Evolutionary conservation across 495 filamentous ascomycete genomes (phyloP).

Genomic region (Neurospora sp.): DNA sequence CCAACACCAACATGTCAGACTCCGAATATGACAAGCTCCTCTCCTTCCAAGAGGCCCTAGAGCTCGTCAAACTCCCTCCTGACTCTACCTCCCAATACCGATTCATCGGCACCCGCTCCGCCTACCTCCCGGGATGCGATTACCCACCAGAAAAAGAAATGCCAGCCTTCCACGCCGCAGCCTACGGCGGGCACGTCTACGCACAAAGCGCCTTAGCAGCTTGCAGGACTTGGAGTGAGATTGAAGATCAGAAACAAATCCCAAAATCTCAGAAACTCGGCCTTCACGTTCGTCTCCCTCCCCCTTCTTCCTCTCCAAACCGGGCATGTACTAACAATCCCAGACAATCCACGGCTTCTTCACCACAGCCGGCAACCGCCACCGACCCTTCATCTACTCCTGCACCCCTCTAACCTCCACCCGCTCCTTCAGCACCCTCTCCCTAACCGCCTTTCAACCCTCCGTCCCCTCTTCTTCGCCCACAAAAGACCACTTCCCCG

Average conservation of each 20-base stretch:
- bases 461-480: conserved; percentile 20
- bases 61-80: conserved; percentile 23
- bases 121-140: conserved; percentile 24
- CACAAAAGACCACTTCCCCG: conserved; percentile 21
- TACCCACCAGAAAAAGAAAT: conserved; percentile 6
- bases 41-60: conserved; percentile 29
- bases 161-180: conserved; percentile 14
- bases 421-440: conserved; percentile 46
- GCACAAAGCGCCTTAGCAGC: conserved; percentile 55
- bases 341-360: conserved; percentile 62
- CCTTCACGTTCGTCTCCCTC: conserved; percentile 43
- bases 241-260: conserved; percentile 21
- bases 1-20: conserved; percentile 2
- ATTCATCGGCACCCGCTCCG: conserved; percentile 28
- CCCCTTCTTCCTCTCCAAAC: not conserved
- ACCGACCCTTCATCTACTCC: conserved; percentile 51
- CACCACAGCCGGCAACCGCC: conserved; percentile 40
- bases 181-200: conserved; percentile 60
- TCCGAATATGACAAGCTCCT: conserved; percentile 13
- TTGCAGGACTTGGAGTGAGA: conserved; percentile 36
- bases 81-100: conserved; percentile 12
- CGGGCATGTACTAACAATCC: not conserved
- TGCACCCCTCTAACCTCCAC: conserved; percentile 46
- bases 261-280: conserved; percentile 27
- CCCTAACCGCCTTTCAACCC: conserved; percentile 48